Evolutionary conservation across 2,329 filamentous ascomycete species (phyloP).

Genomic region (Claviceps citrina): DNA sequence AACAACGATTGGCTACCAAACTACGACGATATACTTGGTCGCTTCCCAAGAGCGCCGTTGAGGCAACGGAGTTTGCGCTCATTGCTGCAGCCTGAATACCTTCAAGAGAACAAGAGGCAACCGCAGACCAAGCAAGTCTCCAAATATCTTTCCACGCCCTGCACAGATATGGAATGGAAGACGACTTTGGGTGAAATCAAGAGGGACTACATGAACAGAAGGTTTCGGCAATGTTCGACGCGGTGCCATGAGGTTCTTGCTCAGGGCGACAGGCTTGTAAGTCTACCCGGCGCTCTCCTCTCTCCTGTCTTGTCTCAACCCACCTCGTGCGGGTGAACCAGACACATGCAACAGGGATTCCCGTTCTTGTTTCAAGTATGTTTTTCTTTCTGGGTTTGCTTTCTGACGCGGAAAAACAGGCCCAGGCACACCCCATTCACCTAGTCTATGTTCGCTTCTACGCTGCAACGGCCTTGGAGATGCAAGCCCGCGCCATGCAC

Average conservation of each 20-base stretch:
- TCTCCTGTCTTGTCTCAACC: not conserved
- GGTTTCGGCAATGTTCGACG: constrained; percentile 37
- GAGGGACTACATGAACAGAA: constrained; percentile 32
- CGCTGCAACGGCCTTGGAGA: constrained; percentile 43
- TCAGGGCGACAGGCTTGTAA: constrained; percentile 29
- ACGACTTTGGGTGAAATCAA: constrained; percentile 37
- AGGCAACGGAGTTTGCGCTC: not conserved
- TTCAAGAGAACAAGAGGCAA: not conserved
- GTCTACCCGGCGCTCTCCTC: constrained; percentile 9
- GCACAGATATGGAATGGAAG: constrained; percentile 35
- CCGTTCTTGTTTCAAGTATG: not conserved
- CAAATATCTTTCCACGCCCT: constrained; percentile 14
- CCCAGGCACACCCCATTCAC: constrained; percentile 34
- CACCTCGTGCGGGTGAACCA: not conserved
- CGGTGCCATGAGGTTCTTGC: constrained; percentile 38
- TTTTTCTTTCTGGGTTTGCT: not conserved
- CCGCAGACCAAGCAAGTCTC: not conserved
- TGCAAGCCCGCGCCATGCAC: constrained; percentile 35
- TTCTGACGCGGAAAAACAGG: constrained; percentile 10
- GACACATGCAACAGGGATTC: not conserved
- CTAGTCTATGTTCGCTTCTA: constrained; percentile 47
- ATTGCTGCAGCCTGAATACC: not conserved
- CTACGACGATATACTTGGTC: not conserved
- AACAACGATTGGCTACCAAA: constrained; percentile 1
- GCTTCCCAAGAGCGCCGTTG: constrained; percentile 2